Evolutionary conservation across 2,329 filamentous ascomycete species (phyloP), one percentile per base, ranked within the genome.

Genomic region (Neospermospora avenae): DNA sequence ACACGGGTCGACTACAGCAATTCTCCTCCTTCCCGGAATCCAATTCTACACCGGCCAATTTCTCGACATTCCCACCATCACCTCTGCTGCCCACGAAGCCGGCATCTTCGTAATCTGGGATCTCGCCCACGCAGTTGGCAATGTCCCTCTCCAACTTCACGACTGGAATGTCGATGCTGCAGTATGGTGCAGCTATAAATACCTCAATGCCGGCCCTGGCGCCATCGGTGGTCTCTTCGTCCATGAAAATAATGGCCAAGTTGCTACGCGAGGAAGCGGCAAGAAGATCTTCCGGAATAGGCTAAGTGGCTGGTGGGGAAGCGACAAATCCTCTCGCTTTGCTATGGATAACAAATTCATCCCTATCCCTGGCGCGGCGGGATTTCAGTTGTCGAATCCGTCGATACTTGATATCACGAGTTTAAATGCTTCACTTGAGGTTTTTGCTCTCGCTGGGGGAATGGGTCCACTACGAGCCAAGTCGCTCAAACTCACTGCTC

Each of bases 101-200:
- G 85, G 82, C 56, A 86, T 93, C 52, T 77, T 84, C 31, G 83
- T 91, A 39, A 88, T 90, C 52, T 93, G 89, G 89, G 90, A 93
- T 71, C 84, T 91, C 48, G 90, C 90, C 0, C 90, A 93, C 72
- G 89, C 89, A 3, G 87, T 82, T 16, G 90, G 90, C 18, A 93
- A 93, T 68, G 87, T 93, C 1, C 84, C 86, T 1, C 74, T 93
- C 20, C 76, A 81, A 55, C 79, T 93, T 8, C 88, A 91, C 70
- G 85, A 89, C 67, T 93, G 89, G 89, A 80, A 88, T 57, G 89
- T 92, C 42, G 90, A 93, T 71, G 91, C 77, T 1, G 89, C 90
- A 4, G 87, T 81, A 8, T 93, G 90, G 90, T 93, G 90, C 72
- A 87, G 83, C 61, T 93, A 93, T 77, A 93, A 93, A 73, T 93